Base-by-base conservation (phyloP, 1,139 yeast species). In the Yamadazyma conglobata region DNA sequence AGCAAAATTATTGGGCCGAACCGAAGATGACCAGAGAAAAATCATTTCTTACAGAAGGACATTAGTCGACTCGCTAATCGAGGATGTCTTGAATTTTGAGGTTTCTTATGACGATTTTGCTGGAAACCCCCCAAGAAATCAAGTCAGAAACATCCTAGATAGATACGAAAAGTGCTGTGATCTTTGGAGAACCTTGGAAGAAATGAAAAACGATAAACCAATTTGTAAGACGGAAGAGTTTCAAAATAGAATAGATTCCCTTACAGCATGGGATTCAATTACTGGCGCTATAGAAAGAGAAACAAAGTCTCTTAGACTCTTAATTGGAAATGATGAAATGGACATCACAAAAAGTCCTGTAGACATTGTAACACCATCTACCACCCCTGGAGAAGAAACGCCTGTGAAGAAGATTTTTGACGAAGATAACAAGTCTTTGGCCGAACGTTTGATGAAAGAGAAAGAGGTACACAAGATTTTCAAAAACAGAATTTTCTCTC, bases 391-490 rank as follows among this genome's bases (percentile, higher is more conserved):
- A 0, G 44, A 57, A 6, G 46, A 43, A 31, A 30, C 35, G 8
- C 39, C 34, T 3, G 58, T 58, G 3, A 56, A 60, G 33, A 54
- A 71, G 23, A 65, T 77, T 19, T 74, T 73, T 41, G 72, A 73
- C 39, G 82, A 77, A 40, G 79, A 79, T 37, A 64, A 60, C 39
- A 68, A 75, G 36, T 75, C 89, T 0, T 76, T 91, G 47, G 95
- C 95, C 2, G 97, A 91, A 47, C 71, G 84, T 33, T 71, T 88
- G 32, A 70, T 89, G 69, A 88, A 86, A 46, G 96, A 87, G 45
- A 86, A 86, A 44, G 94, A 86, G 39, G 78, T 89, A 14, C 79
- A 77, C 39, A 68, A 77, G 9, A 73, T 87, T 10, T 88, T 78
- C 52, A 63, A 64, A 25, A 74, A 69, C 42, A 62, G 86, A 24